Base-by-base conservation (phyloP, 208 protist genomes). In the Lotmaria passim region DNA sequence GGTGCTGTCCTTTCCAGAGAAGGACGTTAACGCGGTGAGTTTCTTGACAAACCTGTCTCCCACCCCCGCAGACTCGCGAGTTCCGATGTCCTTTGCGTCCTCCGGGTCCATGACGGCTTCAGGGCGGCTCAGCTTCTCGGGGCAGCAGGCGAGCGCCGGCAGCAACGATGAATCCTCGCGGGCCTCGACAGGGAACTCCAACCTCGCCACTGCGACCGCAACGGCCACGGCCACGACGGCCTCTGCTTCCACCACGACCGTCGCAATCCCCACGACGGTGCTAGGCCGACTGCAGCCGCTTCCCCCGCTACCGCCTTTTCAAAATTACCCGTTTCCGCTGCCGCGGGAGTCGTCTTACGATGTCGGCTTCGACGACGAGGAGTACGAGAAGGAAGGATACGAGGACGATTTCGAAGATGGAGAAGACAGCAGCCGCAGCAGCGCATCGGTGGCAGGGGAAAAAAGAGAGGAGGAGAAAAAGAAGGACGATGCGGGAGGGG, bases 301-400 rank as follows among this genome's bases (percentile, higher is more conserved):
- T 38, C 60, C 60, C 11, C 43, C 26, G 46, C 17, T 68, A 17
- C 41, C 60, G 17, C 69, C 59, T 6, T 64, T 56, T 7, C 48
- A 60, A n/a, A 57, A 57, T 34, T 62, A 68, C 34, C 39, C 69
- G 2, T 67, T 67, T 19, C 69, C 38, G 12, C n/a, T 75, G 15
- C 60, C 41, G 21, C 43, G 36, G 39, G 68, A 46, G 36, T 34
- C 66, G 10, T 72, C 66, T 7, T 41, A 41, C 34, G 30, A 60
- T 17, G 14, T 15, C 36, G 33, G 39, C 31, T 41, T 36, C 21
- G n/a, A 24, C 26, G 41, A 41, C 7, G 64, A 38, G 7, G 39
- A 41, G 6, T 41, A 67, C 1, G 48, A 47, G 4, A 34, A 67
- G 23, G 59, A 55, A 14, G 26, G 31, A 12, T 48, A 63, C 28